Evolutionary conservation across 2,329 filamentous ascomycete species (phyloP), one percentile per base, ranked within the genome.

Genomic region (Epichloe elymi): DNA sequence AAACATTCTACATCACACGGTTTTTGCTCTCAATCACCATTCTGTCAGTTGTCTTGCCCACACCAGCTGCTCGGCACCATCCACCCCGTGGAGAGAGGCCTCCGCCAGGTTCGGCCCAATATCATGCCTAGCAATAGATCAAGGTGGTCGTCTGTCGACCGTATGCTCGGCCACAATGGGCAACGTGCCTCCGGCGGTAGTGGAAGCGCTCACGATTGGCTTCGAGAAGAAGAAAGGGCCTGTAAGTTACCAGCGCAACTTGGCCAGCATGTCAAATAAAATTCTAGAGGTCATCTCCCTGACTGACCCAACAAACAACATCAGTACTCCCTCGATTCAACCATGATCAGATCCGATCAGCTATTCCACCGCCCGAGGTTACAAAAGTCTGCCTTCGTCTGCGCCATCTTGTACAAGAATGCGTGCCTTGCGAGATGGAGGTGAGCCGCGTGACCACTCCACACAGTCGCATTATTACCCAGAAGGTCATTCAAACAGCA

Each of bases 361-460:
- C 85, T 30, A 82, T 91, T 37, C 79, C 87, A 1, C 75, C 90
- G 12, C 74, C 78, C 53, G 85, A 93, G 60, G 90, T 96, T 55
- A 96, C 91, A 54, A 90, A 90, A 64, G 77, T 94, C 51, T 91
- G 90, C 26, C 78, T 98, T 15, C 87, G 89, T 52, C 74, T 98
- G 56, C 94, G 91, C 60, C 88, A 94, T 64, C 82, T 95, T 59
- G 82, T 98, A 60, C 89, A 95, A 67, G 80, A 89, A 64, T 84
- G 89, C 51, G 80, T 98, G 26, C 87, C 91, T 1, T 96, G 88
- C 71, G 93, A 98, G 67, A 75, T 98, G 39, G 84, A 93, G 52
- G 81, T 87, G 62, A 74, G 74, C 5, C 73, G 79, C 51, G 75
- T 98, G 62, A 93, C 86, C 4, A 76, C 76, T 48, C 81, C 91